Evolutionary conservation across 2,329 filamentous ascomycete genomes (phyloP), one percentile per base, ranked within the genome.

Genomic region (Fusarium odoratissimum): DNA sequence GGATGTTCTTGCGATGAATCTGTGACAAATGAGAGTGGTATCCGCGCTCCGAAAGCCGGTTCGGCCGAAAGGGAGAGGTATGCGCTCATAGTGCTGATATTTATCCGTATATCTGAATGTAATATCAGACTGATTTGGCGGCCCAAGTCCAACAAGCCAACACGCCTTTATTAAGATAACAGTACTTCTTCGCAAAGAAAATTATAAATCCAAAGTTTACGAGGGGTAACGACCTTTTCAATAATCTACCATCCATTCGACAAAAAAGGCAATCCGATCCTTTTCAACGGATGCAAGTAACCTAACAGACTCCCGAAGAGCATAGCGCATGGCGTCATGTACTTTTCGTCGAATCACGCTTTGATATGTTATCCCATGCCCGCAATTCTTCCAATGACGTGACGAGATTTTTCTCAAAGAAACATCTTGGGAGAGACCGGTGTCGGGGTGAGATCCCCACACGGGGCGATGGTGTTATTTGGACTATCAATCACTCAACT

Each of bases 401-500:
- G 73, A 75, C 72, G 19, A 58, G 60, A 21, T 35, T 56, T 25
- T 14, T 37, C 56, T 38, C 16, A 52, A 63, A 48, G 54, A 57
- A 60, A 52, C 56, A 35, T 60, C 56, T 59, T 59, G 37, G 54
- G 28, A 64, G 17, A 25, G 44, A 57, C 73, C 72, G 74, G 72
- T 72, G 65, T 74, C 70, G 74, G 72, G 65, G 60, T 60, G 52
- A 51, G 66, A 65, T 62, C 70, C 57, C 74, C 75, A 73, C 74
- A 66, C 37, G 35, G 30, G 23, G 52, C 74, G 75, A 76, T 76
- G 75, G 69, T 76, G 75, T 76, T 76, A 76, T 76, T 75, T 76
- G 55, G 74, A 60, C 71, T 66, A 67, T 75, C 67, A 63, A 76
- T 76, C 66, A 76, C 75, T 69, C 72, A 76, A 76, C 55, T n/a